These are phyloP conservation scores for Aechmea fasciata DNA, from an alignment of 176 grass and related monocot species.

Conservation along the genomic window DNA sequence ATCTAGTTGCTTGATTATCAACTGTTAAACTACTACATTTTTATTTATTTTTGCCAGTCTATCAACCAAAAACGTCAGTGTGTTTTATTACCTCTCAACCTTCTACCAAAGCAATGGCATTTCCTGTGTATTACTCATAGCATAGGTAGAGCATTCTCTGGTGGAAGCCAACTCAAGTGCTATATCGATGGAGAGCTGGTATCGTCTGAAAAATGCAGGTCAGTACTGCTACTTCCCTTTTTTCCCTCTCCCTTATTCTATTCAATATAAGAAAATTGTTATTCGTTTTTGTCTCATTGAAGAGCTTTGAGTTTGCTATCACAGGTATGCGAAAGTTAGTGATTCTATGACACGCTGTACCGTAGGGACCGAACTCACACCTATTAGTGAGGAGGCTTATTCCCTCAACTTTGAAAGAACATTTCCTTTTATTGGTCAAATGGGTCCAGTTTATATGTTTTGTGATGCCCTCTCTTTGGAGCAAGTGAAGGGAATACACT, in stretches of 20 bases:
- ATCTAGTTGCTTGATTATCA: slow-evolving; percentile 16
- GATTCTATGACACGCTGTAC: slow-evolving; percentile 81
- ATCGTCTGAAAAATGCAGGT: slow-evolving; percentile 93
- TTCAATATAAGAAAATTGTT: slow-evolving; percentile 17
- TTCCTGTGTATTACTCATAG: slow-evolving; percentile 92
- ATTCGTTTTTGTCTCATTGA: background rate
- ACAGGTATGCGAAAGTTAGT: slow-evolving; percentile 90
- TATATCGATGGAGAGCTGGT: slow-evolving; percentile 75
- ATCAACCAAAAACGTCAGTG: slow-evolving; percentile 85
- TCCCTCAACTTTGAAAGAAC: slow-evolving; percentile 65
- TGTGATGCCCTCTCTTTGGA: slow-evolving; percentile 77
- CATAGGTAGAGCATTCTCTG: slow-evolving; percentile 88
- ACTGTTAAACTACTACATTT: slow-evolving; percentile 19
- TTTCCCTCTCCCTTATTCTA: background rate
- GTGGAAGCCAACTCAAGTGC: slow-evolving; percentile 76
- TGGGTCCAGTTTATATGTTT: slow-evolving; percentile 91
- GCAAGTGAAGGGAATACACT: slow-evolving; percentile 91
- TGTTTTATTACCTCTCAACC: slow-evolving; percentile 59
- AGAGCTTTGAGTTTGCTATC: slow-evolving; percentile 22
- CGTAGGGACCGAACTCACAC: slow-evolving; percentile 75
- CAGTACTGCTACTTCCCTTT: slow-evolving; percentile 6
- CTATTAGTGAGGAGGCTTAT: slow-evolving; percentile 67
- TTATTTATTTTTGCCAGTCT: slow-evolving; percentile 40
- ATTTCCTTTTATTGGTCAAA: slow-evolving; percentile 82
- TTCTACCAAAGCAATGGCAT: slow-evolving; percentile 80